Evolutionary conservation across 2,329 filamentous ascomycete genomes (phyloP), one percentile per base, ranked within the genome.

Genomic region (Aspergillus alliaceus): DNA sequence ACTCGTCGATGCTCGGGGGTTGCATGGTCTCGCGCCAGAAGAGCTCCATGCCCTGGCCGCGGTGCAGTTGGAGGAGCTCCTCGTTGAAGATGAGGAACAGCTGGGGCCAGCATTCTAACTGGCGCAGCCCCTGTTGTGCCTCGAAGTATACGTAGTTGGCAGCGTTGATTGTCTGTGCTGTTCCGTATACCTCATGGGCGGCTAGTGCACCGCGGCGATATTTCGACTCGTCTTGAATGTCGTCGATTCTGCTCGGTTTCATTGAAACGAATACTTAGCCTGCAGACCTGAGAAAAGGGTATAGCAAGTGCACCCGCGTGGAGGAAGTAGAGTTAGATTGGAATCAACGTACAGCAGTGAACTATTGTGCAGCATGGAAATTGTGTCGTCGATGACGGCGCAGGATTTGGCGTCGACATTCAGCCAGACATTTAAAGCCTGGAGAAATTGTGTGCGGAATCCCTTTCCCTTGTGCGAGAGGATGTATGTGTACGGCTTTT

Each of bases 131-230:
- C 64, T 89, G 85, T 49, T 95, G 81, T 0, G 90, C 91, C 64
- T 83, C 80, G 72, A 96, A 95, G 79, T 95, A 96, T 58, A 93
- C 85, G 75, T 96, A 96, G 76, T 96, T 96, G 62, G 91, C 90
- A 50, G 87, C 89, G 75, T 96, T 96, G 76, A 96, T 95, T 42
- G 91, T 95, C 75, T 96, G 91, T 6, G 91, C 87, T 3, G 89
- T 86, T 60, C 91, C 91, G 69, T 93, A 96, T 66, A 96, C 91
- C 72, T 81, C 85, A 76, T 96, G 90, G 3, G 91, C 90, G 20
- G 93, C 91, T 12, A 91, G 91, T 37, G 90, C 82, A 40, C 91
- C 91, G 39, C 91, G 84, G 39, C 91, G 87, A 27, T 96, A 82
- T 60, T 86, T 76, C 2, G 89, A 92, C 40, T 84, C 86, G 76